A percentile compares a stretch with the other conserved stretches of the same genome.
Conservation (phyloP, 306 rosid species). For the Phaseolus lunatus region DNA sequence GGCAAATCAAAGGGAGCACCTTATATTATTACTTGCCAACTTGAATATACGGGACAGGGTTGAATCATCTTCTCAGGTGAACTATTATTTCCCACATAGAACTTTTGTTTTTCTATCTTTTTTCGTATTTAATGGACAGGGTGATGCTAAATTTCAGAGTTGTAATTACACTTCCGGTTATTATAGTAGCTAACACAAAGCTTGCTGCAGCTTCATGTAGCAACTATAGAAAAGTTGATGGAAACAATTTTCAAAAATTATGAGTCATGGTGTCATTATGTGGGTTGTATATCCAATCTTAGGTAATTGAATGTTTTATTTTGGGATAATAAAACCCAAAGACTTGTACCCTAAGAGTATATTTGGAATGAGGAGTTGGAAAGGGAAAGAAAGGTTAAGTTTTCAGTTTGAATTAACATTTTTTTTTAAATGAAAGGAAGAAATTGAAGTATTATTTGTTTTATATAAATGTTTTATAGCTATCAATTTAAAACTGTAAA, state of each 20-base stretch:
- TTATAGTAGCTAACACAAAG: constrained; percentile 42
- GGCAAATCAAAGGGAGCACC: constrained; percentile 98
- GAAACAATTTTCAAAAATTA: constrained; percentile 80
- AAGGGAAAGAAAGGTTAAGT: not conserved
- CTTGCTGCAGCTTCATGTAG: constrained; percentile 73
- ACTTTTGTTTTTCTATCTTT: constrained; percentile 28
- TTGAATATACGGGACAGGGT: constrained; percentile 59
- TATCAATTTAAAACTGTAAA: not conserved
- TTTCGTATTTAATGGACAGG: constrained; percentile 9
- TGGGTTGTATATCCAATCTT: constrained; percentile 65
- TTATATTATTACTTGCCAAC: constrained; percentile 92
- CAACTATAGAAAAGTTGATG: constrained; percentile 58
- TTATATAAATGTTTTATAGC: not conserved
- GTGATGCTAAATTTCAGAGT: constrained; percentile 11
- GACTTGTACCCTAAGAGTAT: constrained; percentile 23
- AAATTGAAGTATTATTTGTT: not conserved
- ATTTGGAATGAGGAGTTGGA: not conserved
- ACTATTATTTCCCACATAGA: constrained; percentile 33
- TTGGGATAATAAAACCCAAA: constrained; percentile 34
- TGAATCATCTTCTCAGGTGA: constrained; percentile 59
- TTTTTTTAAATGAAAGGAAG: not conserved
- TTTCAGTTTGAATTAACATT: constrained; percentile 3
- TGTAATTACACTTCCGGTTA: constrained; percentile 28
- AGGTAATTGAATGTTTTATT: constrained; percentile 57
- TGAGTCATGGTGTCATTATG: constrained; percentile 85